Evolutionary conservation across 148 eudicot species (phyloP), one percentile per base, ranked within the genome.

Genomic region (Rhododendron simsii): DNA sequence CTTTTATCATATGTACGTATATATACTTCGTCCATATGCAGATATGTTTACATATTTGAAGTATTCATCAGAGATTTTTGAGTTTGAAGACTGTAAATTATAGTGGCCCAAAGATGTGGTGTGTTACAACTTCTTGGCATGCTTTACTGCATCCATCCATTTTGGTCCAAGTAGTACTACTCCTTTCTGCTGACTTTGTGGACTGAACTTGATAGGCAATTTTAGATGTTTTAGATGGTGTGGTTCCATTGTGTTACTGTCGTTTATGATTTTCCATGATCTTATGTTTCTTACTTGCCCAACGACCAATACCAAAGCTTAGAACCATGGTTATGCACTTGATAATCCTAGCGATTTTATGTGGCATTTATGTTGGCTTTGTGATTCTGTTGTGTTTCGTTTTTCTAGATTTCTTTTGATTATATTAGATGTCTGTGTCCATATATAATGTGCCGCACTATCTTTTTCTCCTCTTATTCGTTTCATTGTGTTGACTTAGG

Each of bases 401-500:
- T n/a, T 13, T 80, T 30, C n/a, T 30, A 5, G 2, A 28, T 37
- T 80, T 26, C 53, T 47, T 78, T 10, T 78, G n/a, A 13, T 47
- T 50, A 6, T 47, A 16, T 35, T 16, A 51, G 41, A 71, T 28
- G 0, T 80, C 9, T 80, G 23, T 50, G 30, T 80, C 61, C 53
- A 50, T 16, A 26, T 26, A 28, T 50, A n/a, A 7, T 50, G 53
- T 28, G 61, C 21, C 13, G 82, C 50, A 80, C 20, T n/a, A 47
- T 63, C 57, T 71, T 81, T 51, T 50, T 26, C 77, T 78, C 74
- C 45, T 80, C 55, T 86, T 81, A 78, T 76, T 83, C n/a, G 11
- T 85, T 83, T 73, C 37, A 14, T 76, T 85, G 9, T 50, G 23
- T 89, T 90, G 83, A 85, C 20, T 85, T 87, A 97, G 99, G 98